Base-by-base conservation (phyloP, 352 stramenopile genomes). In the Phytophthora tentaculata region DNA sequence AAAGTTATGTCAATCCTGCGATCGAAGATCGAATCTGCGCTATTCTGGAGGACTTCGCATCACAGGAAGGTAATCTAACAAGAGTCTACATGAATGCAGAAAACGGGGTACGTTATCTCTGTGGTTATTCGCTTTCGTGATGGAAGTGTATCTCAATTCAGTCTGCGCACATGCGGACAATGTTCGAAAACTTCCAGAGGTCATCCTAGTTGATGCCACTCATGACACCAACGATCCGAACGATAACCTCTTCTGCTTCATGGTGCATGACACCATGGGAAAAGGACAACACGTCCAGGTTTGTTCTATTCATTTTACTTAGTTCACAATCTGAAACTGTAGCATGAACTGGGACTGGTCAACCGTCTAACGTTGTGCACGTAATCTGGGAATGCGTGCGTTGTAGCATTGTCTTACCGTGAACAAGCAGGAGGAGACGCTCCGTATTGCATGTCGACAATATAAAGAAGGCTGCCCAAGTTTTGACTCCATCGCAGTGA, bases 201-300 rank as follows among this genome's bases (percentile, higher is more conserved):
- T 62, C 1, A 19, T 58, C 1, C 12, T 69, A 1, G 63, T 69
- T 16, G 61, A 69, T 58, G 53, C 61, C 1, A 69, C 61, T 0
- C 61, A 69, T 16, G 53, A 69, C 12, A 63, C 53, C 13, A 69
- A 69, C 26, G 26, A 3, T 3, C 8, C 26, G 26, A 32, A 32
- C 26, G 3, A 32, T 8, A 32, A 32, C 3, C 26, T 32, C 26
- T 32, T 32, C 26, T 8, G 26, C 8, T 32, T 32, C 26, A 32
- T 32, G 26, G 8, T 19, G 4, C 39, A 4, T 53, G 53, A 69
- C 10, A 32, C 26, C 26, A 8, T 32, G 26, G 8, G n/a, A 49
- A 69, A 69, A n/a, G 53, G 61, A 8, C 61, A 69, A 17, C 49
- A 63, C 22, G 53, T 62, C 5, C 53, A 69, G 55, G 53, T 63